Evolutionary conservation across 1,284 basidiomycete genomes (phyloP).

Genomic region (Cutaneotrichosporon cavernicola): DNA sequence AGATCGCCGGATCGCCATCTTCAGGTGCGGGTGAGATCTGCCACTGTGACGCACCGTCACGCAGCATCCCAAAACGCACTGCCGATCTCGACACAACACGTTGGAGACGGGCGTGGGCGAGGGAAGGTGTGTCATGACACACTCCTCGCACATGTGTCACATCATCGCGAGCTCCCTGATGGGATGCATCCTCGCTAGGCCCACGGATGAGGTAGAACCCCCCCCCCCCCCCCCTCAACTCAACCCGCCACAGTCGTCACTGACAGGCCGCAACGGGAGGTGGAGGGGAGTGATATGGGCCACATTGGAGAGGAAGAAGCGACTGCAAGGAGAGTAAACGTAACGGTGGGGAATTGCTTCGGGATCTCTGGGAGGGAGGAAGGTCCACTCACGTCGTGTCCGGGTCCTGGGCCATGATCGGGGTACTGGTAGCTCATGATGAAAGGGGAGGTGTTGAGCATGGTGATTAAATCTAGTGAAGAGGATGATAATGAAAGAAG

Average conservation of each 20-base stretch:
- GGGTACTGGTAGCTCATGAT: slow-evolving; percentile 2
- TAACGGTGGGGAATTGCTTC: background rate
- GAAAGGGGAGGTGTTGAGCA: background rate
- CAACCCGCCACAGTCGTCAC: too few relatives aligned
- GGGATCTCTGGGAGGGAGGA: background rate
- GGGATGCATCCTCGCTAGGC: too few relatives aligned
- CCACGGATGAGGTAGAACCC: too few relatives aligned
- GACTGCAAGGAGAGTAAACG: too few relatives aligned
- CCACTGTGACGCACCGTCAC: background rate
- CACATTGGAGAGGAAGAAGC: too few relatives aligned
- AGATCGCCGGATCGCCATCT: background rate
- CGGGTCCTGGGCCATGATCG: background rate
- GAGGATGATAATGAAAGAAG: background rate
- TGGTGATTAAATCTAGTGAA: background rate
- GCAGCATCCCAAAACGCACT: background rate
- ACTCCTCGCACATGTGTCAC: too few relatives aligned
- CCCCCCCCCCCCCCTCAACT: too few relatives aligned
- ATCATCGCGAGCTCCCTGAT: too few relatives aligned
- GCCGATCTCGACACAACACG: background rate
- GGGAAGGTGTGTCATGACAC: too few relatives aligned
- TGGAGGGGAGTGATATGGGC: too few relatives aligned
- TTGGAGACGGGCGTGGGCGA: too few relatives aligned
- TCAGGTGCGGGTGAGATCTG: background rate
- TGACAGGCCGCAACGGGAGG: too few relatives aligned
- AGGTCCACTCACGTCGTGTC: background rate